Conservation (phyloP, 2,329 filamentous ascomycete species). For the Aaosphaeria pasadenensis region DNA sequence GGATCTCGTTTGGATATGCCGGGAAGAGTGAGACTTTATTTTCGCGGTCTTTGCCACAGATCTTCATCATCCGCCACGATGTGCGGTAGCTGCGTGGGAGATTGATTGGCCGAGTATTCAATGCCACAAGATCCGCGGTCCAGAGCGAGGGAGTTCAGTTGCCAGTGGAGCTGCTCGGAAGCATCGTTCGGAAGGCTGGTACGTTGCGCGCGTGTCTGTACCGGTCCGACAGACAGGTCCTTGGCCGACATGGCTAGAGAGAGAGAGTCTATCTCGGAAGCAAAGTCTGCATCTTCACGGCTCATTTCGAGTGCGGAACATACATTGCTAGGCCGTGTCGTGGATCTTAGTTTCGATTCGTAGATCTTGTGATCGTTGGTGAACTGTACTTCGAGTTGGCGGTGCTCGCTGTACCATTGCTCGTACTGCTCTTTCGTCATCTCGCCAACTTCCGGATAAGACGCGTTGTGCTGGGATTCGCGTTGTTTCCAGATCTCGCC, state of each 20-base stretch:
- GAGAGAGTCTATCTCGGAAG: conserved; percentile 27
- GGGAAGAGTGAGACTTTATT: background rate
- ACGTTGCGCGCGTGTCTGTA: conserved; percentile 12
- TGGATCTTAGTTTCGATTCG: conserved; percentile 20
- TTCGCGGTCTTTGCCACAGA: conserved; percentile 18
- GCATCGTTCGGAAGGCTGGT: conserved; percentile 27
- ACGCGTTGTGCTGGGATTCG: conserved; percentile 22
- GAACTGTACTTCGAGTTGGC: conserved; percentile 25
- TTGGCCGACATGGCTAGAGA: conserved; percentile 19
- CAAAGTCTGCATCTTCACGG: conserved; percentile 29
- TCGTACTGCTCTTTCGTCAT: conserved; percentile 33
- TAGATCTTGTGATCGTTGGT: conserved; percentile 22
- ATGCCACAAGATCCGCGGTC: conserved; percentile 32
- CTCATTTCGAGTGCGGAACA: conserved; percentile 27
- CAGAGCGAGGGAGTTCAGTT: conserved; percentile 27
- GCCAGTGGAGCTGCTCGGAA: conserved; percentile 35
- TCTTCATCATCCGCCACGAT: conserved; percentile 16
- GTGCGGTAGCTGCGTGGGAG: conserved; percentile 7
- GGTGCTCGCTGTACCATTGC: conserved; percentile 27
- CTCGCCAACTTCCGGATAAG: conserved; percentile 22
- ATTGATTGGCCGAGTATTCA: conserved; percentile 21
- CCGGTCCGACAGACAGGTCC: conserved; percentile 1
- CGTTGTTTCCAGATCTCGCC: conserved; percentile 25
- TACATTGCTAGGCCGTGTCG: conserved; percentile 25
- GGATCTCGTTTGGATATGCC: too few relatives aligned